Base-by-base conservation (phyloP, 306 rosid genomes). In the Cucumis sativus region DNA sequence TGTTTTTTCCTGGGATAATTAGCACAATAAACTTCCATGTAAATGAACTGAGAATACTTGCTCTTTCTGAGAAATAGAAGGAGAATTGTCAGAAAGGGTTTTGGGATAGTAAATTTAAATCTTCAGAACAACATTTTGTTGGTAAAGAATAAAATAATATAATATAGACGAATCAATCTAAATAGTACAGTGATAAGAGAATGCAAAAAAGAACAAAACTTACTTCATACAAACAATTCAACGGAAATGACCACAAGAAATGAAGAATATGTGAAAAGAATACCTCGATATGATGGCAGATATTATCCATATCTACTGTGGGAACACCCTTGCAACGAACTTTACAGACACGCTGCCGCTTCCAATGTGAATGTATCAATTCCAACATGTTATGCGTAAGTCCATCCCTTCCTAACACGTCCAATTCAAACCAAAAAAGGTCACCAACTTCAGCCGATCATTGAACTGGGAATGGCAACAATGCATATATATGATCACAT, bases 331-430 rank as follows among this genome's bases (percentile, higher is more conserved):
- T 90, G 81, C 98, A 95, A 33, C 91, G 92, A 62, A 95, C 76
- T 87, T 92, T 92, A 85, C 97, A 92, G 17, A 95, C 92, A 6
- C 86, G 88, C 37, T 77, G 69, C 17, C 97, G 85, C 88, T 81
- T 92, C 97, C 97, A 92, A 85, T 95, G 98, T 0, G 98, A 90
- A 86, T 95, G 98, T 80, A 95, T 80, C 88, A 95, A 84, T 78
- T 95, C 97, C 97, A 95, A 82, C 98, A 92, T 95, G 72, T 95
- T 95, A 84, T 95, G 98, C 0, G 97, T 95, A 76, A 95, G 85
- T 55, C 98, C 98, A 78, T 95, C 97, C 85, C 97, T 92, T 80
- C 98, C 98, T 94, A 81, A 16, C 79, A 85, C 64, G 79, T 56
- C 70, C 82, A 82, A 74, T 77, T 78, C 57, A 5, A 86, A 83